Percentiles rank a stretch among this genome's conserved stretches.
Evolutionary conservation across 2,329 filamentous ascomycete species (phyloP).

Genomic region (Fusarium abutilonis): DNA sequence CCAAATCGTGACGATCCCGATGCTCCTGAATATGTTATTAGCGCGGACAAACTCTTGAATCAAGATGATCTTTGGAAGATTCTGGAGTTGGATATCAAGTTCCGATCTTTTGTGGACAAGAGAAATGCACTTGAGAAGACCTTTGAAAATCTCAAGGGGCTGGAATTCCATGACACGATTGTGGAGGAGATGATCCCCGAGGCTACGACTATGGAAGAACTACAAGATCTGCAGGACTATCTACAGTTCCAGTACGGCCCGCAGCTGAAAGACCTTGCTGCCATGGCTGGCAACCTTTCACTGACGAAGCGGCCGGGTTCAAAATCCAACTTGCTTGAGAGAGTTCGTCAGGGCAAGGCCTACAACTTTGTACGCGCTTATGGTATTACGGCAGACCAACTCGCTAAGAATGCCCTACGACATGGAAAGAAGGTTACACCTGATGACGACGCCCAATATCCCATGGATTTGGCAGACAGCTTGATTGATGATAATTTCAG

Average conservation of each 20-base stretch:
- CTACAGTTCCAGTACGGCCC: constrained; percentile 91
- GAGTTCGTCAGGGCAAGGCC: constrained; percentile 80
- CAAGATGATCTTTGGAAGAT: constrained; percentile 97
- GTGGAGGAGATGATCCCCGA: constrained; percentile 84
- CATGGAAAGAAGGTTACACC: constrained; percentile 82
- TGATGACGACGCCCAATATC: constrained; percentile 82
- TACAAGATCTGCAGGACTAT: constrained; percentile 97
- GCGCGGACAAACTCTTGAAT: constrained; percentile 86
- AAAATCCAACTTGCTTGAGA: constrained; percentile 82
- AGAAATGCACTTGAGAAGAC: constrained; percentile 84
- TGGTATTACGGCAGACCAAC: constrained; percentile 86
- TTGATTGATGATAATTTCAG: constrained; percentile 77
- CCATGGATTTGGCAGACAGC: constrained; percentile 86
- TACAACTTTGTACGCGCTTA: constrained; percentile 88
- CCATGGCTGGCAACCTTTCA: constrained; percentile 69
- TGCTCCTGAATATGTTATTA: constrained; percentile 76
- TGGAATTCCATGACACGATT: constrained; percentile 74
- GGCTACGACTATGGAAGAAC: constrained; percentile 89
- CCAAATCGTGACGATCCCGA: constrained; percentile 72
- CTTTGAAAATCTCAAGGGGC: constrained; percentile 75
- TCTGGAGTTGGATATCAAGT: constrained; percentile 93
- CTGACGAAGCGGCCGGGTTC: constrained; percentile 83
- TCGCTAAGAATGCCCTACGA: constrained; percentile 86
- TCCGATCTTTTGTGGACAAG: constrained; percentile 91
- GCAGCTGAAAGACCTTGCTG: constrained; percentile 81